Base-by-base conservation (phyloP, 371 early-diverging fungal species). In the Actinomortierella ambigua region DNA sequence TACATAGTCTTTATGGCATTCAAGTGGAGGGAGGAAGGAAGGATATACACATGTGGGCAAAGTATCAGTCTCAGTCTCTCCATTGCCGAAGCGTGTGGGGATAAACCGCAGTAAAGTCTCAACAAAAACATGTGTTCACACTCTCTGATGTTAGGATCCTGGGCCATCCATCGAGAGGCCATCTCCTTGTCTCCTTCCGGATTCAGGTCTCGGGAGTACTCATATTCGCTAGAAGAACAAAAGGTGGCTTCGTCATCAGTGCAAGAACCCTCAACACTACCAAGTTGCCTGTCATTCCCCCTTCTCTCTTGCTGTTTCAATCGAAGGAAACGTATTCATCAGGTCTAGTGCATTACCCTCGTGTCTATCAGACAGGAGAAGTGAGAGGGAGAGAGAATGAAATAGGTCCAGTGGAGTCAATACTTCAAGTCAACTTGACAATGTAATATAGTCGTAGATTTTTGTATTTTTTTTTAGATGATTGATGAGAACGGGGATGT, bases 191-290 rank as follows among this genome's bases (percentile, higher is more conserved):
- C 66, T 22, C 66, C 59, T 7, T 66, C 73, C 2, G 73, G 61
- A 34, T 73, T 73, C 48, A 73, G 53, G 39, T 63, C 55, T 7
- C 62, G 59, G 22, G 63, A 59, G 23, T 73, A 63, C 40, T 73
- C 73, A 34, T 63, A 53, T 40, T 73, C 73, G 14, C 73, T 71
- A 58, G 28, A 9, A 27, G 22, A 63, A 11, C 13, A 39, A 11
- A 11, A n/a, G 14, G 28, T 40, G 4, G 27, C 17, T 15, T 17
- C n/a, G n/a, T n/a, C n/a, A n/a, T n/a, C n/a, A n/a, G n/a, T n/a
- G n/a, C n/a, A n/a, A n/a, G n/a, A n/a, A n/a, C n/a, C n/a, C n/a
- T n/a, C n/a, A n/a, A n/a, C n/a, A n/a, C n/a, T n/a, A n/a, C n/a
- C n/a, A n/a, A n/a, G n/a, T n/a, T n/a, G n/a, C n/a, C n/a, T n/a